Evolutionary conservation across 2,329 filamentous ascomycete genomes (phyloP).

Genomic region (Beauveria sp.): DNA sequence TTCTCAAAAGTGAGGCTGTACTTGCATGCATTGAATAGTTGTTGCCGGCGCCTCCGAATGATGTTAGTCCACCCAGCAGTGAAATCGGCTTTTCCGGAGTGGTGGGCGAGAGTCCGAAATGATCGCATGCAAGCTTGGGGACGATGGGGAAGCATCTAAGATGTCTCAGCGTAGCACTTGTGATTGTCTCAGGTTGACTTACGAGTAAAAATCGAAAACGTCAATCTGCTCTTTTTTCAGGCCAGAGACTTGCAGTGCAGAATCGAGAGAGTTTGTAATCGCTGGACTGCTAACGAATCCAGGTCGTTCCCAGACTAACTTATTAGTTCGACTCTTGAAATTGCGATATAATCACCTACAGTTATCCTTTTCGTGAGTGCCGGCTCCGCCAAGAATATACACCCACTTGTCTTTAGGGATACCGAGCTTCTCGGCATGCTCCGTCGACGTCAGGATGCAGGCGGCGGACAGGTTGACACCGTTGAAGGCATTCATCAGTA

Average conservation of each 20-base stretch:
- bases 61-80: slow-evolving; percentile 57
- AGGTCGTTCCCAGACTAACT: slow-evolving; percentile 52
- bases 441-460: slow-evolving; percentile 50
- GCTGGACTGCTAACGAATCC: slow-evolving; percentile 51
- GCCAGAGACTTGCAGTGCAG: slow-evolving; percentile 39
- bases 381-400: slow-evolving; percentile 56
- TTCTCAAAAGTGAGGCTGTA: slow-evolving; percentile 23
- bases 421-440: slow-evolving; percentile 45
- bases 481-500: slow-evolving; percentile 67
- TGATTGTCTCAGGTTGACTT: slow-evolving; percentile 13
- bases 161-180: neutral
- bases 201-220: slow-evolving; percentile 57
- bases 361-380: slow-evolving; percentile 48
- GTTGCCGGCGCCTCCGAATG: slow-evolving; percentile 63
- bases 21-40: slow-evolving; percentile 62
- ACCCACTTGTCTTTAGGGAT: slow-evolving; percentile 52
- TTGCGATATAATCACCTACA: slow-evolving; percentile 29
- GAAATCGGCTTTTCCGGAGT: slow-evolving; percentile 45
- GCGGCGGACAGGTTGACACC: slow-evolving; percentile 57
- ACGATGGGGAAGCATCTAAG: slow-evolving; percentile 60
- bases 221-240: slow-evolving; percentile 46
- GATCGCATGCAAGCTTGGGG: slow-evolving; percentile 55
- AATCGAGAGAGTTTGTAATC: slow-evolving; percentile 50
- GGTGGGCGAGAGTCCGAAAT: slow-evolving; percentile 45
- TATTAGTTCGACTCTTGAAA: neutral